Percentiles rank a stretch among this genome's conserved stretches.
These are phyloP conservation scores for Jamesozyma rosinii DNA, from an alignment of 805 yeast species.

Conservation along the genomic window DNA sequence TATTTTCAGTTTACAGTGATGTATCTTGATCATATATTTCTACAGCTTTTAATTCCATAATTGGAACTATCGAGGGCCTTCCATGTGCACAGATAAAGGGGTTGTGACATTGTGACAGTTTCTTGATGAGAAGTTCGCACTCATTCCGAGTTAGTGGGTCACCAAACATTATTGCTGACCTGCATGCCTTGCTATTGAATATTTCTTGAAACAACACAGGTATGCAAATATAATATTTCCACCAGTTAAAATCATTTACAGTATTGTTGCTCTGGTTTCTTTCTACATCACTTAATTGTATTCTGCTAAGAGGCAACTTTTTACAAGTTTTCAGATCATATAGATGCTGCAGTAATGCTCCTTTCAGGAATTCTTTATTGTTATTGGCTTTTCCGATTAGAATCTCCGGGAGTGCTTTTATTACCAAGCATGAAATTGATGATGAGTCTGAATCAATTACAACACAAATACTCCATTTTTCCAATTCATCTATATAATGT, in stretches of 20 bases:
- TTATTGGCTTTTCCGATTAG: conserved; percentile 29
- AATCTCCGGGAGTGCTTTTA: conserved; percentile 33
- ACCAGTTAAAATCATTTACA: conserved; percentile 28
- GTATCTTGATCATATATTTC: too few species aligned
- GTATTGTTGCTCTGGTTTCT: neutral
- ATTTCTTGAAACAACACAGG: conserved; percentile 45
- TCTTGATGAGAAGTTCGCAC: conserved; percentile 37
- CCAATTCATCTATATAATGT: conserved; percentile 25
- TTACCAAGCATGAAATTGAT: conserved; percentile 12
- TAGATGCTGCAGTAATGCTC: conserved; percentile 37
- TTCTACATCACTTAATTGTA: neutral
- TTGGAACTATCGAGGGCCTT: conserved; percentile 46
- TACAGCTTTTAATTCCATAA: neutral
- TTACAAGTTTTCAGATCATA: conserved; percentile 33
- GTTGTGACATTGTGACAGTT: conserved; percentile 39
- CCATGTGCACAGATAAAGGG: conserved; percentile 88
- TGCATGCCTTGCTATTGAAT: conserved; percentile 55
- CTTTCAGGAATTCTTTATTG: conserved; percentile 28
- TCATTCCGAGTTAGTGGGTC: conserved; percentile 36
- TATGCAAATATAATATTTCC: conserved; percentile 32
- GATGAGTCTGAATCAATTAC: conserved; percentile 5
- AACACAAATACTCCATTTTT: conserved; percentile 38
- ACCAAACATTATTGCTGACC: conserved; percentile 67
- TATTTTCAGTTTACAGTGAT: too few species aligned
- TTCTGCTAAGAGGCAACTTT: conserved; percentile 13